phyloP scores from a whole-genome alignment of 2,329 filamentous ascomycete species.

The Claviceps purpurea region DNA sequence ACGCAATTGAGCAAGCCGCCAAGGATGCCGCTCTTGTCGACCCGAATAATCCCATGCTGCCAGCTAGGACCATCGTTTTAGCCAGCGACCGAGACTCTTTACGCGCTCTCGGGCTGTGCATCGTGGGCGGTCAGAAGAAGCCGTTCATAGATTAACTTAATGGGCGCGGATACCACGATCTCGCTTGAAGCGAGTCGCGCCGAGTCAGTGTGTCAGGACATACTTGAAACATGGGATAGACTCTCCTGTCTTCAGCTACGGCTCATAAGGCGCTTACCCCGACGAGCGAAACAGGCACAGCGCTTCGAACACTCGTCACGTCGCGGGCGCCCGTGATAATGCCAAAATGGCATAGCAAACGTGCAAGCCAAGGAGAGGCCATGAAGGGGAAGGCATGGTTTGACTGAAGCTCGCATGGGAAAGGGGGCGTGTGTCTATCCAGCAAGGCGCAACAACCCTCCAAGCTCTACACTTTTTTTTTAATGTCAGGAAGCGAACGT shows the following conservation, averaged over 20 bases:
- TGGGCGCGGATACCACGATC: neutral
- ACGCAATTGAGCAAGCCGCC: constrained; percentile 90
- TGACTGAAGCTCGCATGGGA: neutral
- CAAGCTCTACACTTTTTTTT: neutral
- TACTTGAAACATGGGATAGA: neutral
- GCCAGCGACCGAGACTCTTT: constrained; percentile 58
- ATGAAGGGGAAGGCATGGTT: neutral
- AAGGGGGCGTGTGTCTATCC: neutral
- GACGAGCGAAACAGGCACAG: neutral
- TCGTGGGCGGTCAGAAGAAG: constrained; percentile 51
- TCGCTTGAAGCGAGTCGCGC: neutral
- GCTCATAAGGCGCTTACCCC: neutral
- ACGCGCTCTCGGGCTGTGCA: constrained; percentile 47
- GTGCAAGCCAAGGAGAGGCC: neutral
- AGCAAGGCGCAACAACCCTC: neutral
- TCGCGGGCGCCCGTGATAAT: neutral
- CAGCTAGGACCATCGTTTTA: constrained; percentile 68
- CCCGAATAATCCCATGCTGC: constrained; percentile 82
- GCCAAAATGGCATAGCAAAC: neutral
- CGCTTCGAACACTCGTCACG: neutral
- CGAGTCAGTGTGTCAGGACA: neutral
- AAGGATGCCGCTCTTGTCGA: constrained; percentile 84
- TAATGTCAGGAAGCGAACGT: neutral
- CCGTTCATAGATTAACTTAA: constrained; percentile 45
- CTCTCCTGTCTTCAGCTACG: neutral